Evolutionary conservation across 208 protist species (phyloP).

Genomic region (Wallacemonas sp.): DNA sequence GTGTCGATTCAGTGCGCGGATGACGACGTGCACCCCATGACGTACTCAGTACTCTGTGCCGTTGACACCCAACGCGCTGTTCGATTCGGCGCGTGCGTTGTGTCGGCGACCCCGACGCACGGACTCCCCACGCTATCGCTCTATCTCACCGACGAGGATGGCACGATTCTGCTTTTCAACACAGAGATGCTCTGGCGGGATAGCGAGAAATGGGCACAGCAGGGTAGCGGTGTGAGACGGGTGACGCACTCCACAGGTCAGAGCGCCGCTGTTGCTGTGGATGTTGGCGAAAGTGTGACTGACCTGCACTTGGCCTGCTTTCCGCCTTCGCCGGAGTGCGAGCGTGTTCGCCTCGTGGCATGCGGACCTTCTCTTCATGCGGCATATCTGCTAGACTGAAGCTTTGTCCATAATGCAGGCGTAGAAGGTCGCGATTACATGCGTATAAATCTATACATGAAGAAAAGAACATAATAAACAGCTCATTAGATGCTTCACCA

Average conservation of each 20-base stretch:
- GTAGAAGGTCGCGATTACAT: no score
- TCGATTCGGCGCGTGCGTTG: slow-evolving; percentile 19
- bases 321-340: neutral
- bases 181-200: slow-evolving; percentile 72
- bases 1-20: slow-evolving; percentile 18
- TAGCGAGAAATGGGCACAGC: slow-evolving; percentile 24
- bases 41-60: slow-evolving; percentile 26
- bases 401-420: no score
- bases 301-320: slow-evolving; percentile 47
- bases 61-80: slow-evolving; percentile 28
- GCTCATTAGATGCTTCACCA: no score
- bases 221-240: slow-evolving; percentile 28
- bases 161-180: slow-evolving; percentile 70
- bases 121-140: slow-evolving; percentile 50
- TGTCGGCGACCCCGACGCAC: slow-evolving; percentile 29
- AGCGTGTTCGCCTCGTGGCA: slow-evolving; percentile 27
- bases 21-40: slow-evolving; percentile 10
- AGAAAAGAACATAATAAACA: no score
- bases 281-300: slow-evolving; percentile 46
- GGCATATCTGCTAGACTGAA: slow-evolving; percentile 53
- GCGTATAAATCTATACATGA: no score
- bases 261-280: slow-evolving; percentile 50
- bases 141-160: slow-evolving; percentile 58
- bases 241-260: slow-evolving; percentile 43
- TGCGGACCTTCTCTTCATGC: slow-evolving; percentile 52